Evolutionary conservation across 176 grass and related monocot species (phyloP).

Genomic region (Alloteropsis semialata): DNA sequence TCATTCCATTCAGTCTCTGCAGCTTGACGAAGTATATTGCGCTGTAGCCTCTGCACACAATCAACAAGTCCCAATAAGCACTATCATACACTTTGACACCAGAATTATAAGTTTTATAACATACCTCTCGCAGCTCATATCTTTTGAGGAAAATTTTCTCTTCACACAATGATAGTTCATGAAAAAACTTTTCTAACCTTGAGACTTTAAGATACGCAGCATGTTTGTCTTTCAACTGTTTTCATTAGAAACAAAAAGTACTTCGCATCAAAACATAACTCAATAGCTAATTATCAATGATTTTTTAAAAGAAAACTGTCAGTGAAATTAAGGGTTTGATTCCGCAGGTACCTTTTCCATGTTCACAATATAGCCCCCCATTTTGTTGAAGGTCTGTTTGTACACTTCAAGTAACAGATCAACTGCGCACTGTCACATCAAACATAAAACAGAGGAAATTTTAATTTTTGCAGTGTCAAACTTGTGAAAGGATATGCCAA

Average conservation of each 20-base stretch:
- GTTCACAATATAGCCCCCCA: slow-evolving; percentile 59
- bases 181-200: slow-evolving; percentile 43
- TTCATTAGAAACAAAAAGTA: background rate
- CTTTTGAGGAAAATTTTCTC: slow-evolving; percentile 52
- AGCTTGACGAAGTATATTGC: background rate
- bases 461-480: background rate
- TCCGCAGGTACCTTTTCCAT: slow-evolving; percentile 38
- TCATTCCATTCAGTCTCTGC: slow-evolving; percentile 11
- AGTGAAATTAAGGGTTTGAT: background rate
- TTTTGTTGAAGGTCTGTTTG: slow-evolving; percentile 55
- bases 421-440: slow-evolving; percentile 27
- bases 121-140: slow-evolving; percentile 33
- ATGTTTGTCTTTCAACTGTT: slow-evolving; percentile 44
- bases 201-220: slow-evolving; percentile 39
- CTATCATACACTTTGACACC: background rate
- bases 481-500: background rate
- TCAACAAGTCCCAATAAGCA: background rate
- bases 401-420: slow-evolving; percentile 58
- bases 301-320: no score
- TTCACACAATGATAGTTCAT: slow-evolving; percentile 43
- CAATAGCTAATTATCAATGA: background rate
- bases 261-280: background rate
- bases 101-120: background rate
- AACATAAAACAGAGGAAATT: background rate
- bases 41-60: slow-evolving; percentile 7